Evolutionary conservation across 345 rosid genomes (phyloP).

Genomic region (Eucalyptus tenuipes): DNA sequence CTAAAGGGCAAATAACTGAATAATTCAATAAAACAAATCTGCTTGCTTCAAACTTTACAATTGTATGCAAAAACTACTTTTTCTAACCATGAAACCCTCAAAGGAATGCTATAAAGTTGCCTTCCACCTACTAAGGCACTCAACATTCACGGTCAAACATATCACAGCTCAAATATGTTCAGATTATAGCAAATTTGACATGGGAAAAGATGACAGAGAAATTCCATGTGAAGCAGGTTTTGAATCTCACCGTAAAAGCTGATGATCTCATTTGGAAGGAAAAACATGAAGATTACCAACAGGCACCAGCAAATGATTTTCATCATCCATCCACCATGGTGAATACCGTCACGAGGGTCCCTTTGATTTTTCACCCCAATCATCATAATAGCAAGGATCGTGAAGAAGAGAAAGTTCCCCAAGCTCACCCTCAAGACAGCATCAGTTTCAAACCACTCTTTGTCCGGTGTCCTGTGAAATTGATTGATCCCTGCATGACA

Average conservation of each 20-base stretch:
- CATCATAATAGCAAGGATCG: constrained; percentile 70
- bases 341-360: constrained; percentile 95
- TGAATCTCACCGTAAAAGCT: constrained; percentile 63
- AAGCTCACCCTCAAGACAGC: constrained; percentile 96
- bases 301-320: constrained; percentile 83
- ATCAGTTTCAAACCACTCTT: constrained; percentile 98
- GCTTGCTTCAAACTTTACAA: not conserved
- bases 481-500: constrained; percentile 76
- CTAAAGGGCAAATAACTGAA: not conserved
- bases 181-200: not conserved
- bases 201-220: not conserved
- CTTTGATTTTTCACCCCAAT: constrained; percentile 84
- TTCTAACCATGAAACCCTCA: not conserved
- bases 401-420: constrained; percentile 88
- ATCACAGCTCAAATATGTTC: not conserved
- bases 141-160: not conserved
- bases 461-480: constrained; percentile 74
- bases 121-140: not conserved
- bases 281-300: constrained; percentile 86
- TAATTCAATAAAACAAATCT: not conserved
- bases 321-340: constrained; percentile 99
- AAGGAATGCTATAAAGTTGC: not conserved
- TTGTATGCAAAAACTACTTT: not conserved
- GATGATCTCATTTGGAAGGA: constrained; percentile 85
- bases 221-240: not conserved